Evolutionary conservation across 768 basidiomycete genomes (phyloP), one percentile per base, ranked within the genome.

Genomic region (Leccinum pellstonianum): DNA sequence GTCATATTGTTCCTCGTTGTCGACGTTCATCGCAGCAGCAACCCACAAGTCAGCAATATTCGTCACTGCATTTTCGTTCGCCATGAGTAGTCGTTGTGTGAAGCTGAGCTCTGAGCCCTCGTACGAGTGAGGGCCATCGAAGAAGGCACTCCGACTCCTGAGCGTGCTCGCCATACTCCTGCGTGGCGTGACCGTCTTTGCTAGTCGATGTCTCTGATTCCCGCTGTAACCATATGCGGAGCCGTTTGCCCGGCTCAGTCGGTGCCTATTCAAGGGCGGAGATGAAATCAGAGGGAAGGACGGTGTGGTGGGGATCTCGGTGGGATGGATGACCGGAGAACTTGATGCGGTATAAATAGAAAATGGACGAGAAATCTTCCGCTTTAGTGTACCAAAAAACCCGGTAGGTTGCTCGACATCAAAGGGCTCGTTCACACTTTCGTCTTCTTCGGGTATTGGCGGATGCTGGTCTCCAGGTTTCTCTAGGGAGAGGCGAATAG

Each of bases 31-130:
- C 6, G 96, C 97, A 19, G 95, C 91, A 5, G 94, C 93, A 54
- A 98, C 93, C 97, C 97, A 99, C 21, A 99, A 78, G 75, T 98
- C 96, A 23, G 94, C 92, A 68, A 99, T 91, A 65, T 89, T 93
- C 58, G 93, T 95, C 5, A 95, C 94, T 12, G 93, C 90, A 65
- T 93, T 91, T 75, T 97, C 95, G 73, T 97, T 97, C 19, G 96
- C 96, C 78, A 95, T 86, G 48, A 96, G 76, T 23, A 96, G 70
- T 60, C 93, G 82, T 70, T 96, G 92, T 0, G 95, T 89, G 64
- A 98, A 93, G 66, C 91, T 93, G 54, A 93, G 80, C 64, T 89
- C 88, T 35, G 78, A 66, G 0, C 77, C 77, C 8, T 76, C 77
- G 43, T 69, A 71, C 23, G 76, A 70, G 23, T 82, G 79, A 48